Evolutionary conservation across 805 yeast genomes (phyloP).

Genomic region (Barnettozyma wickerhamii): DNA sequence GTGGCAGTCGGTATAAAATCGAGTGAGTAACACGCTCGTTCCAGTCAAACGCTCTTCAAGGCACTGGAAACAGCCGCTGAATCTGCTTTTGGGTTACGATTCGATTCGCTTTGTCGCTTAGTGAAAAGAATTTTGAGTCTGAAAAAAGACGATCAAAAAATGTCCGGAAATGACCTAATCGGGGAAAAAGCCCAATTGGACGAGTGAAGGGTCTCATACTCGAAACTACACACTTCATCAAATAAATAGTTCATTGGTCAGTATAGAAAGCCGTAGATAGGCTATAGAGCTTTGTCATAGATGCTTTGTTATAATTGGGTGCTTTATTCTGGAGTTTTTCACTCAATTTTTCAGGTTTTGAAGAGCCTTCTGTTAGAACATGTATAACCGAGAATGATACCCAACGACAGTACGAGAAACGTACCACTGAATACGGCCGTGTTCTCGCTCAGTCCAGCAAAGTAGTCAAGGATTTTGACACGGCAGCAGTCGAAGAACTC

Average conservation of each 20-base stretch:
- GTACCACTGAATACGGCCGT: conserved; percentile 12
- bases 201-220: not conserved
- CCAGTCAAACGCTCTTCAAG: too few species aligned
- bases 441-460: not conserved
- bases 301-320: too few species aligned
- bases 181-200: not conserved
- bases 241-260: too few species aligned
- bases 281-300: too few species aligned
- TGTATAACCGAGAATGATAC: conserved; percentile 21
- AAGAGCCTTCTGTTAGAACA: conserved; percentile 8
- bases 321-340: too few species aligned
- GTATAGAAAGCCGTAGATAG: too few species aligned
- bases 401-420: conserved; percentile 19
- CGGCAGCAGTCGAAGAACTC: conserved; percentile 5
- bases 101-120: too few species aligned
- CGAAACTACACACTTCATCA: too few species aligned
- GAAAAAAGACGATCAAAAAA: not conserved
- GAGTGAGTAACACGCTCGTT: too few species aligned
- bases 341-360: not conserved
- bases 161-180: not conserved
- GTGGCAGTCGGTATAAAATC: too few species aligned
- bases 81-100: not conserved
- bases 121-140: not conserved
- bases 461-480: not conserved
- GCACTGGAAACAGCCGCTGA: not conserved